Base-by-base conservation (phyloP, 2,329 filamentous ascomycete genomes). In the Canariomyces notabilis region DNA sequence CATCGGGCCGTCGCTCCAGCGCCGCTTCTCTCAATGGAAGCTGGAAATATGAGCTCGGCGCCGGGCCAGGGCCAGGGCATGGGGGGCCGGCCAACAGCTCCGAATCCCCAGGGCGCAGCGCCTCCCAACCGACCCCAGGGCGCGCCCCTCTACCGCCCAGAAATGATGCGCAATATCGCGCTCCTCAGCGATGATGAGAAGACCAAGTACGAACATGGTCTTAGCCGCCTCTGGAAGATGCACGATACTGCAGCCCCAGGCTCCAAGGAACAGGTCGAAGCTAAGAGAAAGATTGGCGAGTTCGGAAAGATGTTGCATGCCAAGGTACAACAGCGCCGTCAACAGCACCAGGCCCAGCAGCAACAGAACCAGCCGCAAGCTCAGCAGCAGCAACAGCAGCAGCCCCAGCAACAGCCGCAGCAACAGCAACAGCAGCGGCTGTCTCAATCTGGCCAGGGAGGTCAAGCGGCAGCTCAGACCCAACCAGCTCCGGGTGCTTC, bases 271-370 rank as follows among this genome's bases (percentile, higher is more conserved):
- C 72, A 81, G 37, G 61, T 69, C 19, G 65, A 68, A 0, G 79
- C 80, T 0, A 74, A 72, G 52, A 70, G 71, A 33, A 83, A 82
- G 64, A 76, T 84, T 18, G 61, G 67, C 6, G 78, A 83, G 7
- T 83, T 84, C 58, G 79, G 79, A 0, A 71, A 71, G 35, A 80
- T 79, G 63, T 68, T 84, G 2, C 63, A 71, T 3, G 62, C 61
- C 0, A 82, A 80, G 61, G 26, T 57, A 7, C 56, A 61, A 18
- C 61, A 55, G 2, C 66, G 67, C 40, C 61, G 64, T 7, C 63
- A 66, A 21, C 62, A 64, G 37, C 61, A 65, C 14, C 57, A 61
- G 29, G 57, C 61, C 22, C 58, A 59, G 21, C 57, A 61, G 29
- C 53, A 57, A 36, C 55, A 58, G 15, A 51, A 54, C n/a, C 48